Base-by-base conservation (phyloP, 1,284 basidiomycete species). In the Ganoderma multipileum region DNA sequence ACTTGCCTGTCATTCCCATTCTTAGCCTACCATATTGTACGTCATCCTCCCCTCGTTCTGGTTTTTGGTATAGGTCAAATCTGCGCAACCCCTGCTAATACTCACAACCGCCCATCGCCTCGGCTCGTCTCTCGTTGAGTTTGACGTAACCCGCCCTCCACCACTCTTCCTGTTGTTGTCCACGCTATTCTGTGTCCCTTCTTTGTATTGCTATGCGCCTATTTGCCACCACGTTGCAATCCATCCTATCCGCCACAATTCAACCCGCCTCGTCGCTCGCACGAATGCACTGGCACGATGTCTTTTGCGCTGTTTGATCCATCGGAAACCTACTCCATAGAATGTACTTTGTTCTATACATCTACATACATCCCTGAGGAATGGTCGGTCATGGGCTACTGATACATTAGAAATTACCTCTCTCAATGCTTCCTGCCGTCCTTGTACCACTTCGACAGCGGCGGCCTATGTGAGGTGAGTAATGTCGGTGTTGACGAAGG, bases 401-500 rank as follows among this genome's bases (percentile, higher is more conserved):
- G 47, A 26, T 52, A 52, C 47, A 52, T 52, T 52, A 52, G 23
- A 52, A 52, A 14, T 9, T 52, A 47, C 12, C 12, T 12, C 47
- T 26, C 47, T 12, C 3, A 14, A 52, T 26, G 11, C 4, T 26
- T 12, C 9, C 47, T 28, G 23, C 47, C 47, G 26, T 52, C 26
- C 47, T 52, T 52, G 23, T 26, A 14, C 11, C 4, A 33, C 23
- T 23, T 26, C 12, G 12, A 6, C 14, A 4, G 14, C n/a, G 11
- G 14, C n/a, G 47, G 23, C 23, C n/a, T 41, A 86, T 12, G 80
- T 74, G 33, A 89, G 73, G 70, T 77, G 81, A 2, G 84, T 87
- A 8, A 90, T 81, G 20, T 85, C 81, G 6, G 80, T 82, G 74
- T 91, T 85, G 39, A 95, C 87, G 78, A 95, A 95, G 54, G 85